These are phyloP conservation scores for Starmera dryadoides DNA, from an alignment of 805 yeast species.

Conservation along the genomic window DNA sequence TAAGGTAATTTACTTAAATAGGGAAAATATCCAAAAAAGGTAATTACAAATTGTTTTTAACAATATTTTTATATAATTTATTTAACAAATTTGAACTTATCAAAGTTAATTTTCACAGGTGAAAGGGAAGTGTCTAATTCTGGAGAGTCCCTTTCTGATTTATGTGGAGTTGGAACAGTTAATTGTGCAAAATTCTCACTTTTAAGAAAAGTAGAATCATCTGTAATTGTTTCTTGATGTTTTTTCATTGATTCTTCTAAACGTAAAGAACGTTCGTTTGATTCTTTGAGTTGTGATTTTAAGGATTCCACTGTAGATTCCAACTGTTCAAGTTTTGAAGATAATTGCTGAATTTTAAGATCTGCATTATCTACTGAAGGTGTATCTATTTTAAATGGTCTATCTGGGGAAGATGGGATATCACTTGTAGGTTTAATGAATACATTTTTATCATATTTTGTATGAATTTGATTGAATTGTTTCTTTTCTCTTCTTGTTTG, in stretches of 20 bases:
- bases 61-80: not conserved
- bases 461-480: too few relatives aligned
- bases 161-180: not conserved
- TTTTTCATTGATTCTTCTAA: not conserved
- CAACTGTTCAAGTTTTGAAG: conserved; percentile 9
- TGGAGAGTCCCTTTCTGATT: not conserved
- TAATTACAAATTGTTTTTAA: not conserved
- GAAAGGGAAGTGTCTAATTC: not conserved
- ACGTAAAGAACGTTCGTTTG: conserved; percentile 12
- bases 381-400: not conserved
- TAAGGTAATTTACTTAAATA: not conserved
- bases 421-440: not conserved
- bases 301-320: conserved; percentile 14
- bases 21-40: not conserved
- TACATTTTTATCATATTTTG: not conserved
- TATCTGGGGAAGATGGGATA: conserved; percentile 15
- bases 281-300: conserved; percentile 10
- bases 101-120: not conserved
- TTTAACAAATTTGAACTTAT: not conserved
- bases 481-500: not conserved
- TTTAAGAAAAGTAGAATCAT: conserved; percentile 4
- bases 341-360: conserved; percentile 1
- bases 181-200: conserved; percentile 11
- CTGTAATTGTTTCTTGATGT: not conserved
- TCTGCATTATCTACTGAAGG: not conserved